A percentile compares a stretch with the other conserved stretches of the same genome.
phyloP scores from a whole-genome alignment of 106 monocot genomes.

The Dioscorea zingiberensis region DNA sequence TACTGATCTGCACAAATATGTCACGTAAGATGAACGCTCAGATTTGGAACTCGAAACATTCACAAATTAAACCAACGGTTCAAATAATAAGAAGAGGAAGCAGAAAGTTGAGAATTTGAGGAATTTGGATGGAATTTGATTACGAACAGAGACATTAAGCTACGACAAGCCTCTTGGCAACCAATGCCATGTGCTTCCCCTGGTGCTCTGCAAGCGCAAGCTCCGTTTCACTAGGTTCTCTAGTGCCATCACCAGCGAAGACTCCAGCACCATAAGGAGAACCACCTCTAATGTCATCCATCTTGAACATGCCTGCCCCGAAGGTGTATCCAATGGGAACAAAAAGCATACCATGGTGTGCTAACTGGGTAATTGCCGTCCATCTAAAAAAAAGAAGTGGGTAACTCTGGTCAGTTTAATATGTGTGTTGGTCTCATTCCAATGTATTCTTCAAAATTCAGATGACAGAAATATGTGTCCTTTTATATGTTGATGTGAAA shows the following conservation, averaged over 20 bases:
- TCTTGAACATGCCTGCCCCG: conserved; percentile 63
- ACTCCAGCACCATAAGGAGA: conserved; percentile 79
- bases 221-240: conserved; percentile 38
- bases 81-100: too few relatives aligned
- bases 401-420: too few relatives aligned
- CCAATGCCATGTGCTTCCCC: conserved; percentile 69
- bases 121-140: too few relatives aligned
- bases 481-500: too few relatives aligned
- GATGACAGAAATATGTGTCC: too few relatives aligned
- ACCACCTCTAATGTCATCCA: conserved; percentile 65
- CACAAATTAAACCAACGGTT: too few relatives aligned
- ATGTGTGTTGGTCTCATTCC: too few relatives aligned
- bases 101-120: too few relatives aligned
- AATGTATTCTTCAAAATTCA: too few relatives aligned
- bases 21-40: too few relatives aligned
- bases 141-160: background rate
- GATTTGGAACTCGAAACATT: too few relatives aligned
- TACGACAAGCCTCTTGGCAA: conserved; percentile 39
- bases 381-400: conserved; percentile 31
- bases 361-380: conserved; percentile 73
- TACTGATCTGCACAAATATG: too few relatives aligned
- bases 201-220: conserved; percentile 66
- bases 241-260: conserved; percentile 57
- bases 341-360: conserved; percentile 71
- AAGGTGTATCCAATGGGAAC: conserved; percentile 80